Evolutionary conservation across 2,329 filamentous ascomycete genomes (phyloP), one percentile per base, ranked within the genome.

Genomic region (Venturiaceae sp.): DNA sequence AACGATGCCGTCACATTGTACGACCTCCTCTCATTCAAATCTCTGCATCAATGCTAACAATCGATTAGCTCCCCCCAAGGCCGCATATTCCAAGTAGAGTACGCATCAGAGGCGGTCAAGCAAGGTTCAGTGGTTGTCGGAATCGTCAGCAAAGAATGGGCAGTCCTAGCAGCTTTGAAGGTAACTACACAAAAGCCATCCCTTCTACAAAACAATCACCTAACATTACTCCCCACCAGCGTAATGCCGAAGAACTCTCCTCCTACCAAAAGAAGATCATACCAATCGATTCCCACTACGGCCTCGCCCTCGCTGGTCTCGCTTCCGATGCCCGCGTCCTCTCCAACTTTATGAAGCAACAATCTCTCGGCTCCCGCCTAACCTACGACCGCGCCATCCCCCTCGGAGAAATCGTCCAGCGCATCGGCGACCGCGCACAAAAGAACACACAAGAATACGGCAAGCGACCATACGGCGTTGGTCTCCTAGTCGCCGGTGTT

Each of bases 221-320:
- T 46, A 52, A 54, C 60, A 33, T 66, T 33, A 37, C 39, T 30
- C 37, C 58, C 58, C 7, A 6, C 7, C 68, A 97, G 94, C 87
- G 94, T 77, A 97, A 97, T 71, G 94, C 94, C 74, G 94, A 99
- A 83, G 94, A 99, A 77, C 87, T 99, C 60, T 99, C 94, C 62
- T 97, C 94, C 56, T 99, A 99, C 83, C 94, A 99, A 79, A 96
- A 96, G 83, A 99, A 99, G 81, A 86, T 99, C 72, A 96, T 99
- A 75, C 84, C 87, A 67, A 87, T 99, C 77, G 94, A 99, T 75
- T 89, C 92, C 68, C 94, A 99, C 76, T 87, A 94, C 67, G 94
- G 92, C 66, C 86, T 99, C 69, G 91, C 92, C 68, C 95, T 99
- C 68, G 94, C 94, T 65, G 94, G 94, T 67, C 89, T 99, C 62